Conservation (phyloP, 2,329 filamentous ascomycete genomes). For the Trichophaea hybrida region DNA sequence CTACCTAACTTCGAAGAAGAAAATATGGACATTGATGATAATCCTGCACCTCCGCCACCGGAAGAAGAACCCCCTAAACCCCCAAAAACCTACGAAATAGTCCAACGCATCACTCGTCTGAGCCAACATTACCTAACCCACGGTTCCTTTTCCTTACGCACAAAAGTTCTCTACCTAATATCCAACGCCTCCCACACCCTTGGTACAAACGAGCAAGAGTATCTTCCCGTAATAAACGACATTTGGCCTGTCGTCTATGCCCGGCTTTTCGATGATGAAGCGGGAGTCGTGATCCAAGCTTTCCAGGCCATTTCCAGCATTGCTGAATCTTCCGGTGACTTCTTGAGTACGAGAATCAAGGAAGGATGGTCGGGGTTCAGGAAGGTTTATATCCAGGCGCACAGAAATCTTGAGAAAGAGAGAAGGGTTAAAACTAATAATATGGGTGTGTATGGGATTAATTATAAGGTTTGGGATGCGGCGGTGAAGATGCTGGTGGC, state of each 20-base stretch:
- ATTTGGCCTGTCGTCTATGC: constrained; percentile 71
- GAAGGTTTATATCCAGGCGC: constrained; percentile 27
- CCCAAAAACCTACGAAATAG: constrained; percentile 64
- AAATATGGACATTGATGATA: constrained; percentile 30
- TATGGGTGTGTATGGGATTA: constrained; percentile 18
- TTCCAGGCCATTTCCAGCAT: constrained; percentile 54
- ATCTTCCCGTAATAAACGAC: constrained; percentile 76
- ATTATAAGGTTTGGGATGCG: constrained; percentile 48
- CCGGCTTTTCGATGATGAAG: constrained; percentile 51
- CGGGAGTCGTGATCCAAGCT: constrained; percentile 55
- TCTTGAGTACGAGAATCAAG: constrained; percentile 61
- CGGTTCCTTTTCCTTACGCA: constrained; percentile 61
- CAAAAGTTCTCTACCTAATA: constrained; percentile 63
- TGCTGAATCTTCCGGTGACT: constrained; percentile 61
- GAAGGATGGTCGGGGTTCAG: constrained; percentile 50
- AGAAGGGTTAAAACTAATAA: constrained; percentile 14
- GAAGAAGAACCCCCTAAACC: constrained; percentile 48
- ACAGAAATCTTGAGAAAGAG: constrained; percentile 13
- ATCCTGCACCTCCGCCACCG: constrained; percentile 30
- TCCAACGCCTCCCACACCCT: constrained; percentile 57
- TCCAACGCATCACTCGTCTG: constrained; percentile 65
- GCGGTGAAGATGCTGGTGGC: constrained; percentile 44
- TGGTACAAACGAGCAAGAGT: constrained; percentile 61
- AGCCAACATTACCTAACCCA: constrained; percentile 87
- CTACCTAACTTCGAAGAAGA: constrained; percentile 23